Evolutionary conservation across 2,329 filamentous ascomycete species (phyloP).

Genomic region (Aspergillus vadensis): DNA sequence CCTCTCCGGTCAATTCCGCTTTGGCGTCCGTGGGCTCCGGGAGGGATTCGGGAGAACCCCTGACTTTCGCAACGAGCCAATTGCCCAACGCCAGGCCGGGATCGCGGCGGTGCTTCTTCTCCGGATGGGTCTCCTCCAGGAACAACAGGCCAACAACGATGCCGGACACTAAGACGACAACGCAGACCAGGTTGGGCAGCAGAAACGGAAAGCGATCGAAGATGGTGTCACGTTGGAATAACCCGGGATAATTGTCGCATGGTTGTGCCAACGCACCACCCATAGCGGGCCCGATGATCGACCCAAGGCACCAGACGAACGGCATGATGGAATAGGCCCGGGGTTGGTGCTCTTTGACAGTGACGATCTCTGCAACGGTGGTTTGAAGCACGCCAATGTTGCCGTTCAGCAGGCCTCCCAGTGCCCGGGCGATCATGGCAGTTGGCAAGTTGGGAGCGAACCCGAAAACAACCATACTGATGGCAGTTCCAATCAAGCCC

Average conservation of each 20-base stretch:
- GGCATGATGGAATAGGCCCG: constrained; percentile 98
- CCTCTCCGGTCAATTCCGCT: constrained; percentile 46
- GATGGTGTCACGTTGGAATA: constrained; percentile 73
- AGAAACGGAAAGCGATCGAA: constrained; percentile 89
- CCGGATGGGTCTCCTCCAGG: constrained; percentile 88
- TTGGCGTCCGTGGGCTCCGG: constrained; percentile 45
- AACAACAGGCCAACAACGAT: constrained; percentile 80
- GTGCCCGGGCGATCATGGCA: constrained; percentile 81
- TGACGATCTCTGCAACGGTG: constrained; percentile 91
- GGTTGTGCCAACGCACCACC: constrained; percentile 88
- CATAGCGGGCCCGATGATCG: constrained; percentile 88
- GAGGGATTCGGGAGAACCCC: constrained; percentile 32
- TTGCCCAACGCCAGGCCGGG: constrained; percentile 74
- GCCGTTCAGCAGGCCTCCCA: constrained; percentile 90
- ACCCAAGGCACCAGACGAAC: constrained; percentile 96
- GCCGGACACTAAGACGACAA: constrained; percentile 72
- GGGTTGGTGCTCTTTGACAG: constrained; percentile 88
- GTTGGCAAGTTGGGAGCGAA: constrained; percentile 80
- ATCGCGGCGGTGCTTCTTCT: constrained; percentile 76
- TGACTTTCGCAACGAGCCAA: constrained; percentile 57
- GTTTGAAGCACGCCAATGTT: constrained; percentile 96
- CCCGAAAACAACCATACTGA: constrained; percentile 92
- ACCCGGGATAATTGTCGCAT: constrained; percentile 73
- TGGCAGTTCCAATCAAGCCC: constrained; percentile 84
- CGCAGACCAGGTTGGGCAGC: constrained; percentile 87